These are phyloP conservation scores for Tulasnella sp. DNA, from an alignment of 768 basidiomycete species.

Conservation along the genomic window DNA sequence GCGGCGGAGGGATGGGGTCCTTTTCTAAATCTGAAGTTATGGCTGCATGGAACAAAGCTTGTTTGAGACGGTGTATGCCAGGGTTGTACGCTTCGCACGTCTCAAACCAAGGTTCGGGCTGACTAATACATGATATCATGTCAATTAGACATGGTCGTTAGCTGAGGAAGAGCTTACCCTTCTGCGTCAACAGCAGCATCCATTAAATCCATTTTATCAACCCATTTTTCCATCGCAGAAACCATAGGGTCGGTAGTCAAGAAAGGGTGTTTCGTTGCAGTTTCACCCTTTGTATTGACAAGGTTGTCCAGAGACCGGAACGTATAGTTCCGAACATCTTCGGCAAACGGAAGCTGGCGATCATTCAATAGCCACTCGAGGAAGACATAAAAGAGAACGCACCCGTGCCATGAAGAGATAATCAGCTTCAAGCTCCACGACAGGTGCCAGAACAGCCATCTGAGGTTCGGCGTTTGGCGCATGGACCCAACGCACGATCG, in stretches of 20 bases:
- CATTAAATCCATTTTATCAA: constrained; percentile 82
- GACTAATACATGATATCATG: constrained; percentile 29
- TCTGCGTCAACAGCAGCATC: constrained; percentile 61
- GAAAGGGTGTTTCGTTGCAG: constrained; percentile 61
- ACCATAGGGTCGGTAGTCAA: constrained; percentile 68
- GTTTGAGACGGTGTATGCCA: constrained; percentile 78
- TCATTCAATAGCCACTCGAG: neutral
- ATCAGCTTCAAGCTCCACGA: constrained; percentile 53
- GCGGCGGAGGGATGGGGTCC: constrained; percentile 72
- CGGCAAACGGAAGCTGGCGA: constrained; percentile 81
- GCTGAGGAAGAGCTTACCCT: constrained; percentile 36
- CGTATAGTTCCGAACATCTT: constrained; percentile 78
- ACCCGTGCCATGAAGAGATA: constrained; percentile 79
- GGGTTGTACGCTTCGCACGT: constrained; percentile 73
- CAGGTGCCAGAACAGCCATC: constrained; percentile 66
- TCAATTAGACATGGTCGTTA: neutral
- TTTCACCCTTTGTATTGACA: constrained; percentile 61
- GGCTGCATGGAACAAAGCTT: constrained; percentile 84
- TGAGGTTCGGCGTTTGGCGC: constrained; percentile 65
- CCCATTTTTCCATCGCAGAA: constrained; percentile 74
- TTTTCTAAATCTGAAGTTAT: constrained; percentile 58
- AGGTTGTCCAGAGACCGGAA: constrained; percentile 72
- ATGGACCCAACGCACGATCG: constrained; percentile 73
- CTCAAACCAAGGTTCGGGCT: constrained; percentile 62
- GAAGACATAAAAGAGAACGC: constrained; percentile 19